A percentile compares a stretch with the other conserved stretches of the same genome.
phyloP scores from a whole-genome alignment of 1,139 yeast genomes.

The Yamadazyma oceani region DNA sequence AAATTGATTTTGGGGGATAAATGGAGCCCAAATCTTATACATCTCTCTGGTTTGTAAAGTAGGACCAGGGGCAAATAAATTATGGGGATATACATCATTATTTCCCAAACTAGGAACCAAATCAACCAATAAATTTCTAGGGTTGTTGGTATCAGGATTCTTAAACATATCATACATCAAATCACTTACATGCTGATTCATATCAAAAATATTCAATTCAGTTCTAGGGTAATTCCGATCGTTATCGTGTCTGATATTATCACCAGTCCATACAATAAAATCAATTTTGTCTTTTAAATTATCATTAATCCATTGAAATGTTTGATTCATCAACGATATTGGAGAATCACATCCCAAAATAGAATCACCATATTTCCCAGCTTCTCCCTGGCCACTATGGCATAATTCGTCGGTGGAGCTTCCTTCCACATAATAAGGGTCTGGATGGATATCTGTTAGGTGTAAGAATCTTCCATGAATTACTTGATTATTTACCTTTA shows the following conservation, averaged over 20 bases:
- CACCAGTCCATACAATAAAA: conserved; percentile 90
- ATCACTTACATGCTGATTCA: conserved; percentile 62
- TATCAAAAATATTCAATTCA: conserved; percentile 64
- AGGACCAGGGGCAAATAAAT: conserved; percentile 80
- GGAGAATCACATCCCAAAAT: conserved; percentile 75
- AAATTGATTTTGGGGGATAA: conserved; percentile 75
- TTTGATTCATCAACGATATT: conserved; percentile 54
- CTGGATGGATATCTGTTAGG: conserved; percentile 85
- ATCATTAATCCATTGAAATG: conserved; percentile 63
- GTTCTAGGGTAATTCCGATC: conserved; percentile 74
- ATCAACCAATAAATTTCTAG: conserved; percentile 48
- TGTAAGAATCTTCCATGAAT: conserved; percentile 78
- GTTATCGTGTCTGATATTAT: conserved; percentile 82
- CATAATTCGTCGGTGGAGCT: conserved; percentile 52
- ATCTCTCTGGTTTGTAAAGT: conserved; percentile 79
- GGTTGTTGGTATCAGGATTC: conserved; percentile 41
- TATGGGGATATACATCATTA: conserved; percentile 88
- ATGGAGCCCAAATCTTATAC: conserved; percentile 68
- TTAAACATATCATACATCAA: conserved; percentile 51
- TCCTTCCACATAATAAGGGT: conserved; percentile 62
- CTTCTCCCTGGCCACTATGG: conserved; percentile 54
- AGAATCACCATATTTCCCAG: conserved; percentile 76
- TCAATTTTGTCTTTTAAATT: conserved; percentile 75
- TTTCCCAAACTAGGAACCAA: conserved; percentile 75
- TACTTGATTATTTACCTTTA: conserved; percentile 29